Conservation (phyloP, 768 basidiomycete species). For the Chiua virens region DNA sequence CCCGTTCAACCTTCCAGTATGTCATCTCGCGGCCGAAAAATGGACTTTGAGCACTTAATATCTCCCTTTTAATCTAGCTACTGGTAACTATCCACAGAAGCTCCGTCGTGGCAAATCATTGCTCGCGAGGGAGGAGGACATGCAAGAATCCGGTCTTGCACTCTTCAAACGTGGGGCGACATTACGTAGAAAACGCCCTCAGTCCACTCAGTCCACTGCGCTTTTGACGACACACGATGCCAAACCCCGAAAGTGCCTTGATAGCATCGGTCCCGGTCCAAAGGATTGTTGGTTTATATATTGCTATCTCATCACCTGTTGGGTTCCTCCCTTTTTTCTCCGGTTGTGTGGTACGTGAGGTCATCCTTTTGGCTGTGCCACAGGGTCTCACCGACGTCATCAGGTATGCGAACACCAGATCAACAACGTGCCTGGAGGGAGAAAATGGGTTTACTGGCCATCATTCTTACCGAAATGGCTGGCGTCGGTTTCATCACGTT, state of each 20-base stretch:
- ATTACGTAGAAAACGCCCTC: constrained; percentile 65
- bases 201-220: constrained; percentile 40
- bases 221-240: constrained; percentile 37
- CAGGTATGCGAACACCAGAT: constrained; percentile 88
- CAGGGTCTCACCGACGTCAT: constrained; percentile 9
- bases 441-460: constrained; percentile 88
- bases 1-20: constrained; percentile 81
- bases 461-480: constrained; percentile 86
- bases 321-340: constrained; percentile 78
- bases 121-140: constrained; percentile 86
- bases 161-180: constrained; percentile 87
- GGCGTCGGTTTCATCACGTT: constrained; percentile 97
- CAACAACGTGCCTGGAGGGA: constrained; percentile 97
- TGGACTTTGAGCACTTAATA: background rate
- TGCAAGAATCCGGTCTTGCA: constrained; percentile 88
- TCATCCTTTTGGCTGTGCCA: background rate
- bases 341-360: constrained; percentile 68
- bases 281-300: constrained; percentile 96
- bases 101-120: constrained; percentile 88
- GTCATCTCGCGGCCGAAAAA: constrained; percentile 1
- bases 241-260: constrained; percentile 54
- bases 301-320: constrained; percentile 80
- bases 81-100: constrained; percentile 70
- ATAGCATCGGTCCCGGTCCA: constrained; percentile 80
- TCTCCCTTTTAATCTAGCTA: constrained; percentile 43